These are phyloP conservation scores for Dillenia suffruticosa DNA, from an alignment of 164 flowering plant species.

Conservation along the genomic window DNA sequence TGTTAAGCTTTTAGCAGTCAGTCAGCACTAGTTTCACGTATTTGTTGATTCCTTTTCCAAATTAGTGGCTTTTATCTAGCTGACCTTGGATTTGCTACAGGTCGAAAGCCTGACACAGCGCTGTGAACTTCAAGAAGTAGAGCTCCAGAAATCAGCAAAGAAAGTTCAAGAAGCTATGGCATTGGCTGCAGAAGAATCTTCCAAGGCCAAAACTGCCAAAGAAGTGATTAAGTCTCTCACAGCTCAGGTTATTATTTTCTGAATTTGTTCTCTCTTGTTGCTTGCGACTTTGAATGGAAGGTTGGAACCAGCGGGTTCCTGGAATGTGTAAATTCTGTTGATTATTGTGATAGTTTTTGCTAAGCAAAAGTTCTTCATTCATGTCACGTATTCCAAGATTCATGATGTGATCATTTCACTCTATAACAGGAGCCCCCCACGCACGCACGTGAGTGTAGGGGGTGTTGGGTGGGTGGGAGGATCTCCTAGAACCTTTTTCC, in stretches of 20 bases:
- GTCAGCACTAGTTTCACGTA: too few relatives aligned
- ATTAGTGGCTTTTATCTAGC: neutral
- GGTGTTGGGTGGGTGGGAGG: too few relatives aligned
- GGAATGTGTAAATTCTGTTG: too few relatives aligned
- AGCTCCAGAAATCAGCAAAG: constrained; percentile 73
- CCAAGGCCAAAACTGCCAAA: constrained; percentile 89
- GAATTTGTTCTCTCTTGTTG: neutral
- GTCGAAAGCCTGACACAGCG: constrained; percentile 74
- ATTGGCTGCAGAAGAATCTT: constrained; percentile 89
- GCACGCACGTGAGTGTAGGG: too few relatives aligned
- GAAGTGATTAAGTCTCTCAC: constrained; percentile 94
- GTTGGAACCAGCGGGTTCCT: too few relatives aligned
- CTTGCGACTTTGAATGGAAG: neutral
- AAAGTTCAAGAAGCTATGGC: constrained; percentile 81
- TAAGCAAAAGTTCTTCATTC: too few relatives aligned
- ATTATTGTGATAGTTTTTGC: too few relatives aligned
- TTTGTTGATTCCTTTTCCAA: too few relatives aligned
- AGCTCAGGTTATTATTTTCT: constrained; percentile 58
- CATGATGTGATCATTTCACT: too few relatives aligned
- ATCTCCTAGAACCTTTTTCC: neutral
- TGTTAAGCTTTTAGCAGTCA: too few relatives aligned
- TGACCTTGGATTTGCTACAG: constrained; percentile 34
- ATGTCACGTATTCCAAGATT: too few relatives aligned
- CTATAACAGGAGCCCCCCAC: too few relatives aligned
- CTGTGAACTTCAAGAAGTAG: constrained; percentile 82